These are phyloP conservation scores for Phycomyces nitens DNA, from an alignment of 192 early-diverging fungal genomes.

Conservation along the genomic window DNA sequence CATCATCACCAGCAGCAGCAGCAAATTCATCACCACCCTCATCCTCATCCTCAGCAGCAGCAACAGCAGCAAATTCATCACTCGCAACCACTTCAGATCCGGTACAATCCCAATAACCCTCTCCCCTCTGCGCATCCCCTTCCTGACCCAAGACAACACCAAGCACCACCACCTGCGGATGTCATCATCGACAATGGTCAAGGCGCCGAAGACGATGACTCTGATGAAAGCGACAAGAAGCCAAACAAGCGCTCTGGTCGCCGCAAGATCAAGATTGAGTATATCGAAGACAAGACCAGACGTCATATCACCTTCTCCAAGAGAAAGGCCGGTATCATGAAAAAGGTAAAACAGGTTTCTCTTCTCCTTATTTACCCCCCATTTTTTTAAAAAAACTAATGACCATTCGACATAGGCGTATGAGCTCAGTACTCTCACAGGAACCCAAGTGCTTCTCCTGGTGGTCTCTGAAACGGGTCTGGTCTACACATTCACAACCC, in stretches of 20 bases:
- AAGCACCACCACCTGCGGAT: not conserved
- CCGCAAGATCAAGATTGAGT: slow-evolving; percentile 95
- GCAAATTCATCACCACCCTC: not conserved
- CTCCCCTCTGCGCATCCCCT: not conserved
- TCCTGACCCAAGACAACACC: not conserved
- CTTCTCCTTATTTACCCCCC: not conserved
- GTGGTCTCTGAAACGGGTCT: slow-evolving; percentile 91
- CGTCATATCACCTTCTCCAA: slow-evolving; percentile 95
- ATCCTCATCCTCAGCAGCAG: not conserved
- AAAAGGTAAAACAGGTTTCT: slow-evolving; percentile 62
- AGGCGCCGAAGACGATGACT: slow-evolving; percentile 63
- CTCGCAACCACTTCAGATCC: not conserved
- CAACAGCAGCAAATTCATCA: not conserved
- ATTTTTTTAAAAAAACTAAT: not conserved
- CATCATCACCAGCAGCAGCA: not conserved
- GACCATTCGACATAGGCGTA: too few species aligned
- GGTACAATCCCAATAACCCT: not conserved
- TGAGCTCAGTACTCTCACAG: slow-evolving; percentile 87
- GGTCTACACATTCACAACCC: slow-evolving; percentile 91
- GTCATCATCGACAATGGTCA: not conserved
- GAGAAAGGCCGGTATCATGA: slow-evolving; percentile 96
- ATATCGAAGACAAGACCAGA: slow-evolving; percentile 89
- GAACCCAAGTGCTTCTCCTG: slow-evolving; percentile 86
- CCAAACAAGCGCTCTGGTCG: slow-evolving; percentile 71
- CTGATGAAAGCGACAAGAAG: slow-evolving; percentile 56